Evolutionary conservation across 257 asterid genomes (phyloP).

Genomic region (Solanum bulbocastanum): DNA sequence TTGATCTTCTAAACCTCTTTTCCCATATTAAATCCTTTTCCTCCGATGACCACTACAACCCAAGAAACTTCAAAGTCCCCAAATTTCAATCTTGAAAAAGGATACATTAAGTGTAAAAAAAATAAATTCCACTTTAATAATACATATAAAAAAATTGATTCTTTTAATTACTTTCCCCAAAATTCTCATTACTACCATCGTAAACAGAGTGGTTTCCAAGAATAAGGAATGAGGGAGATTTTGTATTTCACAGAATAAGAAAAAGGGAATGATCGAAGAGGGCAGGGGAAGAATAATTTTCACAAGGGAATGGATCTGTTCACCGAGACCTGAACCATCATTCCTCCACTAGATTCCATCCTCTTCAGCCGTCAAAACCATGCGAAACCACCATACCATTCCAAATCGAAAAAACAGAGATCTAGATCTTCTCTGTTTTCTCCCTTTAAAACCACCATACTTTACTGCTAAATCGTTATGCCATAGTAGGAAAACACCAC

Average conservation of each 20-base stretch:
- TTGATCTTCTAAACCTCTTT: neutral
- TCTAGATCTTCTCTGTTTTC: neutral
- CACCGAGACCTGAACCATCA: neutral
- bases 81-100: neutral
- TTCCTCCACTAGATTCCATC: neutral
- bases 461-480: neutral
- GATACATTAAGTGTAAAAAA: neutral
- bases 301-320: neutral
- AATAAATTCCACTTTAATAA: neutral
- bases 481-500: neutral
- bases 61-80: neutral
- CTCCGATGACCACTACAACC: neutral
- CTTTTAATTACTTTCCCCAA: neutral
- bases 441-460: neutral
- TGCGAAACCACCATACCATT: neutral
- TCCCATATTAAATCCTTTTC: neutral
- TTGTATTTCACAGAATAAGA: neutral
- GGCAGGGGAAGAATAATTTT: neutral
- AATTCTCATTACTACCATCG: neutral
- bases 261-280: neutral
- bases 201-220: neutral
- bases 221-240: neutral
- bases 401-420: neutral
- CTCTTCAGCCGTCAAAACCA: neutral
- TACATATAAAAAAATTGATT: neutral